Evolutionary conservation across 257 asterid genomes (phyloP), one percentile per base, ranked within the genome.

Genomic region (Paulownia fortunei): DNA sequence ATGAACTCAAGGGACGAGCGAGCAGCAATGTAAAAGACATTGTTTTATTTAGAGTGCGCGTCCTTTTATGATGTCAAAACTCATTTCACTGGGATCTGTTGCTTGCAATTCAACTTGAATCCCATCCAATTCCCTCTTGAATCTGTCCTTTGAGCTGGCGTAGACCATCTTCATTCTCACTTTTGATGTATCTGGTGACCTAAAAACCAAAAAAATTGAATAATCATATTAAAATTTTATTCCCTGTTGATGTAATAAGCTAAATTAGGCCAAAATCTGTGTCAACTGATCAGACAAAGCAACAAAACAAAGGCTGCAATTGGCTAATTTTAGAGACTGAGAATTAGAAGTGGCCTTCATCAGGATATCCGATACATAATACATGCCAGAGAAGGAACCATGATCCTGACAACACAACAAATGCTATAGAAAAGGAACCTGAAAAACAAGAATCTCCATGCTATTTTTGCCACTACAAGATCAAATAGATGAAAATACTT

Each of bases 161-260:
- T 91, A 91, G 59, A 93, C 90, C 98, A 91, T 93, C 90, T 93
- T 93, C 95, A 87, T 91, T 81, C 98, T 91, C 88, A 91, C 98
- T 52, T 44, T 88, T 42, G 97, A 78, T 24, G 85, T 52, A 5
- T 94, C 98, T 0, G 97, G 97, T 21, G 97, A 88, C 98, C 97
- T 93, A 41, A 64, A 12, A 51, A 32, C 0, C 36, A 36, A 42
- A 13, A 23, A 6, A 58, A 23, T 9, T 11, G 11, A 34, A 2
- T 37, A 2, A 8, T 54, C 26, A 46, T 51, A 49, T 49, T 3
- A 44, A n/a, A n/a, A n/a, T n/a, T n/a, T n/a, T n/a, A n/a, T n/a
- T n/a, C n/a, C n/a, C n/a, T n/a, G n/a, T n/a, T n/a, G n/a, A n/a
- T n/a, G n/a, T n/a, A n/a, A n/a, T n/a, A n/a, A n/a, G n/a, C n/a